Evolutionary conservation across 352 stramenopile species (phyloP), one percentile per base, ranked within the genome.

Genomic region (Globisporangium nagaii): DNA sequence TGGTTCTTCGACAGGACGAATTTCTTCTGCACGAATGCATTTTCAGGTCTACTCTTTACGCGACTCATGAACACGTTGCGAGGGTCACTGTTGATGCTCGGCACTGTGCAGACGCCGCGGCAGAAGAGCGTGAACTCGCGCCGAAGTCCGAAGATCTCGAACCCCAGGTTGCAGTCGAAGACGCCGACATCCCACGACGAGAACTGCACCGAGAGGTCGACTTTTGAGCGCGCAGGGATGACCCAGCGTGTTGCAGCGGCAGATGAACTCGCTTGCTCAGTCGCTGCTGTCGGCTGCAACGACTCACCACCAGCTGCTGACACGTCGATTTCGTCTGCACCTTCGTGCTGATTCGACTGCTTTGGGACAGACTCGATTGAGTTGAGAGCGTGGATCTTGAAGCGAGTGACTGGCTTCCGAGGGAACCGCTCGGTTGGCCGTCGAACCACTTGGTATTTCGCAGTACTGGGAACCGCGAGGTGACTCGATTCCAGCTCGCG

Each of bases 11-110:
- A 87, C 4, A 95, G 54, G 2, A 98, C 85, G 47, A 92, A 98
- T n/a, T 95, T 92, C 53, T 98, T 98, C 7, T 84, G 68, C 15
- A 96, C 75, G 63, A 91, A 79, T 9, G 64, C 56, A 7, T 67
- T 55, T 20, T 93, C 84, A 2, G 76, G 66, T 9, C 71, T 66
- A 30, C 72, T 83, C 64, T 98, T 98, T 15, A 97, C 66, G 13
- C 93, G 83, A 40, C 78, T 84, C 93, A 98, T 98, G 56, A 98
- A 98, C 2, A 98, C 85, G 56, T 97, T 98, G 34, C 89, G 71
- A 10, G 92, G 92, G 50, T 98, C 92, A 25, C 60, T 79, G 65
- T 97, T 97, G 57, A 98, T 97, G 15, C 76, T 84, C n/a, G 93
- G 93, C 13, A 97, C 89, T 6, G 72, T 69, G 43, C 91, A 96